Percentiles rank a stretch among this genome's conserved stretches.
phyloP scores from a whole-genome alignment of 257 asterid species.

The Gentiana dahurica region DNA sequence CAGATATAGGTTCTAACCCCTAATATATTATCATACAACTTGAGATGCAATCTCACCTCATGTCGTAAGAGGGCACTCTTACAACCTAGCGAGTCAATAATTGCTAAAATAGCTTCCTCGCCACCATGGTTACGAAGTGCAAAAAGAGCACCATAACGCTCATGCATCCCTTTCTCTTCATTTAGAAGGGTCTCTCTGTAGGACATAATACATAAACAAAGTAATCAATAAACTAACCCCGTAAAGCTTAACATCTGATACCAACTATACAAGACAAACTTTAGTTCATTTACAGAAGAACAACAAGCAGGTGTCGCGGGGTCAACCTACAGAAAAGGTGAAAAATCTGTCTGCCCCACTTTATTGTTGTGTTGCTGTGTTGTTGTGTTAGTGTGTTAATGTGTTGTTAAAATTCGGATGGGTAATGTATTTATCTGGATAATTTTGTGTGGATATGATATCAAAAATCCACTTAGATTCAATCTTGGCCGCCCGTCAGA shows the following conservation, averaged over 20 bases:
- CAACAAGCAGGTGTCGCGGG: constrained; percentile 84
- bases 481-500: too few relatives aligned
- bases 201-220: too few relatives aligned
- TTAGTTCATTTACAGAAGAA: constrained; percentile 60
- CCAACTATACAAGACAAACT: too few relatives aligned
- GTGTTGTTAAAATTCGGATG: too few relatives aligned
- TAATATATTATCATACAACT: constrained; percentile 52
- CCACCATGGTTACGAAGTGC: constrained; percentile 83
- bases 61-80: constrained; percentile 87
- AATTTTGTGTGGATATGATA: too few relatives aligned
- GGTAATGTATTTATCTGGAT: too few relatives aligned
- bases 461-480: too few relatives aligned
- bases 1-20: constrained; percentile 17
- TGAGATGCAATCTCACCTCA: constrained; percentile 34
- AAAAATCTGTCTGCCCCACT: constrained; percentile 25
- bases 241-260: too few relatives aligned
- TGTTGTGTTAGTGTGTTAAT: too few relatives aligned
- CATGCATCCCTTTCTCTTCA: constrained; percentile 77
- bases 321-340: constrained; percentile 88
- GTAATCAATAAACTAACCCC: too few relatives aligned
- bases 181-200: constrained; percentile 42
- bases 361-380: not conserved
- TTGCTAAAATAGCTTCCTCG: constrained; percentile 71
- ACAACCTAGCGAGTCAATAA: constrained; percentile 69
- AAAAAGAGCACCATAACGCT: constrained; percentile 87